Base-by-base conservation (phyloP, 176 grass and related monocot genomes). In the Aegilops speltoides region DNA sequence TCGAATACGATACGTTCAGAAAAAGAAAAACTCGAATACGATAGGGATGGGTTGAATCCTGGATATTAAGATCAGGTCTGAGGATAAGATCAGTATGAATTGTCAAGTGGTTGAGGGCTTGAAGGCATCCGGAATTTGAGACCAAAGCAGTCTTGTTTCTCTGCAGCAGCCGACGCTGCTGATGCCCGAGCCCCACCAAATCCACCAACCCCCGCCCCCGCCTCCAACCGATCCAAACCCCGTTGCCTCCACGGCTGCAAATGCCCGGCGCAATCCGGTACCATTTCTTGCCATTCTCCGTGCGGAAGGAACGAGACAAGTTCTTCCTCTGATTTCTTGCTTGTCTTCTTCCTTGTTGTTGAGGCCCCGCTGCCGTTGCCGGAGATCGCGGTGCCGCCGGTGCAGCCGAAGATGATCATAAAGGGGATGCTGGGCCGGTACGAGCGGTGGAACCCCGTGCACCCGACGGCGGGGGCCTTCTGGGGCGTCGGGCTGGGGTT, bases 401-500 rank as follows among this genome's bases (percentile, higher is more conserved):
- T 76, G 73, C 85, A 94, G 91, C 65, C 82, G 38, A 67, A 12
- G 80, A 98, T 98, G 96, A 95, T 98, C 62, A 91, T 98, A 67
- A 98, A 95, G 87, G 81, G 93, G 36, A 75, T 94, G 52, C 89
- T 98, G 56, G 88, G 92, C 65, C 90, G 91, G 11, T 98, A 98
- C 34, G 38, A 89, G 88, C 88, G 96, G 77, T 98, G 96, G 96
- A 98, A 98, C 75, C 93, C 96, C 36, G 96, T 98, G 63, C 96
- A 98, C 88, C 96, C 93, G 5, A 98, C 96, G 16, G 50, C 77
- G 25, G 96, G 93, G n/a, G 65, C 93, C 13, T 98, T 98, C 87
- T 98, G 93, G 93, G 96, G 96, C 20, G 85, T 98, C 64, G 93
- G 93, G 6, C 76, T 95, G 61, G 96, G 96, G 52, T 56, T 98